Conservation (phyloP, 2,329 filamentous ascomycete species). For the Ophiocordyceps robertsii region DNA sequence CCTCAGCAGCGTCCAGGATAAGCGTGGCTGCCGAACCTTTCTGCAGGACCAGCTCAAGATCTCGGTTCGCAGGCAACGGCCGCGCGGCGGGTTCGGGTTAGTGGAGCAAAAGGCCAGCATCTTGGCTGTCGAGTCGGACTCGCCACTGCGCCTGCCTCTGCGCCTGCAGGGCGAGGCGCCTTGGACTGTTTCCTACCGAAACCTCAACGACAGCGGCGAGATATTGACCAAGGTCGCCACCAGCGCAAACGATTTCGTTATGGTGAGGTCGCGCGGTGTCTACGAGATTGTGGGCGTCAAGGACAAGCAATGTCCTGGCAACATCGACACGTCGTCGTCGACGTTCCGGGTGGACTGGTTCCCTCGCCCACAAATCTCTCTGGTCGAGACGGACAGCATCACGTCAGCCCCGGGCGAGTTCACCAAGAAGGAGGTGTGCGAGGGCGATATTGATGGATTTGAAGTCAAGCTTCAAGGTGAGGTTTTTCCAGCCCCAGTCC, state of each 20-base stretch:
- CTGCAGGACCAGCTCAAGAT: conserved; percentile 78
- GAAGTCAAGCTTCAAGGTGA: conserved; percentile 68
- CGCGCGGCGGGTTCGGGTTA: conserved; percentile 72
- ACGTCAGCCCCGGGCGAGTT: conserved; percentile 38
- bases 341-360: conserved; percentile 78
- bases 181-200: conserved; percentile 69
- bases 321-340: conserved; percentile 59
- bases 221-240: conserved; percentile 34
- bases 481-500: conserved; percentile 8
- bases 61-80: conserved; percentile 75
- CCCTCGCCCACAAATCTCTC: conserved; percentile 57
- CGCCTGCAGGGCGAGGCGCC: conserved; percentile 75
- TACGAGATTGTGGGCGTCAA: conserved; percentile 70
- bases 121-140: conserved; percentile 59
- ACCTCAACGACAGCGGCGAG: conserved; percentile 39
- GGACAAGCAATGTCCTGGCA: conserved; percentile 72
- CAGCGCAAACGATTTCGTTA: conserved; percentile 53
- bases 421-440: conserved; percentile 73
- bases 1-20: conserved; percentile 75
- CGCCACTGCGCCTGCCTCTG: conserved; percentile 61
- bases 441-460: conserved; percentile 84
- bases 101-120: conserved; percentile 68
- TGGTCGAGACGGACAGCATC: conserved; percentile 53
- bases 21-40: conserved; percentile 72
- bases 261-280: conserved; percentile 52